phyloP scores from a whole-genome alignment of 2,329 filamentous ascomycete genomes.

The Tolypocladium nubicola region DNA sequence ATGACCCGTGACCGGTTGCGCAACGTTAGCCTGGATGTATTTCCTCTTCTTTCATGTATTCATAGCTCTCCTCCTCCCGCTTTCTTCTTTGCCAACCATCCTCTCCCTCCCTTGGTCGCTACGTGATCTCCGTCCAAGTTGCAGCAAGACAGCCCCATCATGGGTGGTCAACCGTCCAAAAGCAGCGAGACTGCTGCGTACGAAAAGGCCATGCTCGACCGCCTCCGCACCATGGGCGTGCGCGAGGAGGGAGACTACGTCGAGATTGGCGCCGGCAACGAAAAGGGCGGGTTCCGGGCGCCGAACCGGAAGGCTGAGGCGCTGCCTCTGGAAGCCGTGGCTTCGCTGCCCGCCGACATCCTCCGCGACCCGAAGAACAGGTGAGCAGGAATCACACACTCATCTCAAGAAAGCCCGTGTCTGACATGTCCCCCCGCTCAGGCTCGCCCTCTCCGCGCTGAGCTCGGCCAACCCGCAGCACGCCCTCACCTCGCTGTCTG shows the following conservation, averaged over 20 bases:
- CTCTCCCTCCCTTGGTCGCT: background rate
- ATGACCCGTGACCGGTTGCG: background rate
- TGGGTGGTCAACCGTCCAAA: slow-evolving; percentile 37
- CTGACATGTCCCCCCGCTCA: slow-evolving; percentile 16
- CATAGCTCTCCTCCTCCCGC: background rate
- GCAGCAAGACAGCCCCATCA: slow-evolving; percentile 11
- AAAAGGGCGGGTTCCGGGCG: slow-evolving; percentile 10
- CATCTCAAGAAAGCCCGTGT: background rate
- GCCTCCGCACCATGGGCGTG: slow-evolving; percentile 32
- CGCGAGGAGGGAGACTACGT: slow-evolving; percentile 43
- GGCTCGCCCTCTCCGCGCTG: slow-evolving; percentile 66
- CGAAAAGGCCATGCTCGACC: slow-evolving; percentile 34
- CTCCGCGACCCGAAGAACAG: slow-evolving; percentile 56
- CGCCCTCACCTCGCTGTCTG: slow-evolving; percentile 53
- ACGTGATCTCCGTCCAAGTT: background rate
- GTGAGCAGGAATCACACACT: slow-evolving; percentile 21
- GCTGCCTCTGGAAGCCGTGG: slow-evolving; percentile 40
- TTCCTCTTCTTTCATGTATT: background rate
- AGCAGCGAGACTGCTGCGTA: slow-evolving; percentile 15
- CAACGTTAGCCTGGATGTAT: background rate
- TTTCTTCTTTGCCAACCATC: background rate
- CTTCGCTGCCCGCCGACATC: slow-evolving; percentile 50
- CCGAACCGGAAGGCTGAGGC: slow-evolving; percentile 23
- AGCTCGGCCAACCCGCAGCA: slow-evolving; percentile 54
- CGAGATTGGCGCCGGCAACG: slow-evolving; percentile 27